Evolutionary conservation across 1,139 yeast species (phyloP).

Genomic region (Sugiyamaella japonica): DNA sequence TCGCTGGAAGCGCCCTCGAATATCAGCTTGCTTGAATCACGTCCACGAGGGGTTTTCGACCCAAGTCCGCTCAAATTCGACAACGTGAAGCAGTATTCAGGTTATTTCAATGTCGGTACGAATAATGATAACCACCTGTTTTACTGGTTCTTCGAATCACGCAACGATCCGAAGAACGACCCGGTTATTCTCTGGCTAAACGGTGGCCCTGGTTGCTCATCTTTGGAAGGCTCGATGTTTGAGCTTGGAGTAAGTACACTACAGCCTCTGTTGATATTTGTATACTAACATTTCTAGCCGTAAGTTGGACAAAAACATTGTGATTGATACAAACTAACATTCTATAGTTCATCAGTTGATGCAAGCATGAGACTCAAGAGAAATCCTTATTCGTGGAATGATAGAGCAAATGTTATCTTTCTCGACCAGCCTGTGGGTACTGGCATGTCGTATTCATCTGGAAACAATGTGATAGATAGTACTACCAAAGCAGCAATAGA

Average conservation of each 20-base stretch:
- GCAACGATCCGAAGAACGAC: constrained; percentile 62
- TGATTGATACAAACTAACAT: not conserved
- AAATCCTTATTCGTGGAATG: constrained; percentile 70
- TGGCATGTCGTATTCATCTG: constrained; percentile 63
- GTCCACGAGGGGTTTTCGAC: not conserved
- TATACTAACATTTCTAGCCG: constrained; percentile 10
- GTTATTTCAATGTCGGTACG: constrained; percentile 62
- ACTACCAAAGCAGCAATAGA: constrained; percentile 84
- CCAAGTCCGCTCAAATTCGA: constrained; percentile 39
- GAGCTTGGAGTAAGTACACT: constrained; percentile 26
- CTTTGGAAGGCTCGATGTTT: constrained; percentile 35
- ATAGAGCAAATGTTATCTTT: constrained; percentile 65
- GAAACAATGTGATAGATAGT: constrained; percentile 19
- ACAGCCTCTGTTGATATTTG: not conserved
- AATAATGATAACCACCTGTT: constrained; percentile 84
- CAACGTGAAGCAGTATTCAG: constrained; percentile 55
- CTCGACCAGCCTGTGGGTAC: constrained; percentile 74
- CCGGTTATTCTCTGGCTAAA: constrained; percentile 71
- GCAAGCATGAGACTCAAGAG: constrained; percentile 50
- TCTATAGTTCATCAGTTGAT: constrained; percentile 28
- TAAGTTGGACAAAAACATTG: not conserved
- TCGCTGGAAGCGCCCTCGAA: not conserved
- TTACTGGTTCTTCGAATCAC: constrained; percentile 74
- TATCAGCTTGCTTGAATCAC: not conserved
- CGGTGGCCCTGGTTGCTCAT: constrained; percentile 77